These are phyloP conservation scores for Leptographium procerum DNA, from an alignment of 2,329 filamentous ascomycete genomes.

Conservation along the genomic window DNA sequence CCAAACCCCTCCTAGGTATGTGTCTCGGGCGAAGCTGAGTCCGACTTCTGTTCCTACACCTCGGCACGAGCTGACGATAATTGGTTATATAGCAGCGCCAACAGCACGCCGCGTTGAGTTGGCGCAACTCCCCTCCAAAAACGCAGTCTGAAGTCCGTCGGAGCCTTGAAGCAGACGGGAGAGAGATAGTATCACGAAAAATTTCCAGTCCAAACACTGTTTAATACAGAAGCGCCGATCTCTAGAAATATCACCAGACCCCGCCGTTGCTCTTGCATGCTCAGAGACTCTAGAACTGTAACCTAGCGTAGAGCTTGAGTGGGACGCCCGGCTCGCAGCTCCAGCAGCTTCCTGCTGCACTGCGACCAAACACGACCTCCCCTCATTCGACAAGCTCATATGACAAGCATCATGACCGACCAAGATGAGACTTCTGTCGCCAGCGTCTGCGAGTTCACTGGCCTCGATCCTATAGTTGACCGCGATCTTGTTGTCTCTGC, in stretches of 20 bases:
- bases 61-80: not conserved
- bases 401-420: slow-evolving; percentile 17
- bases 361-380: not conserved
- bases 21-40: too few relatives aligned
- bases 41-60: too few relatives aligned
- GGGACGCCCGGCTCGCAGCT: not conserved
- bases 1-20: too few relatives aligned
- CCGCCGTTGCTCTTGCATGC: not conserved
- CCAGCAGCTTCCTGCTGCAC: not conserved
- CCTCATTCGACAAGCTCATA: too few relatives aligned
- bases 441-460: slow-evolving; percentile 30
- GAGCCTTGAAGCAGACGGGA: not conserved
- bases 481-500: slow-evolving; percentile 28
- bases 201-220: not conserved
- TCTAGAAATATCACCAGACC: too few relatives aligned
- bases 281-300: not conserved
- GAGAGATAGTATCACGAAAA: not conserved
- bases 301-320: not conserved
- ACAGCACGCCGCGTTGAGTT: not conserved
- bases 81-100: not conserved
- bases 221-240: not conserved
- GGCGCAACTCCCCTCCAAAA: not conserved
- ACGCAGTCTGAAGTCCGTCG: not conserved
- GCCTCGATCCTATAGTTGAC: slow-evolving; percentile 24
- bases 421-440: slow-evolving; percentile 23